A percentile compares a stretch with the other conserved stretches of the same genome.
phyloP scores from a whole-genome alignment of 768 basidiomycete genomes.

The Amanita brunnescens region DNA sequence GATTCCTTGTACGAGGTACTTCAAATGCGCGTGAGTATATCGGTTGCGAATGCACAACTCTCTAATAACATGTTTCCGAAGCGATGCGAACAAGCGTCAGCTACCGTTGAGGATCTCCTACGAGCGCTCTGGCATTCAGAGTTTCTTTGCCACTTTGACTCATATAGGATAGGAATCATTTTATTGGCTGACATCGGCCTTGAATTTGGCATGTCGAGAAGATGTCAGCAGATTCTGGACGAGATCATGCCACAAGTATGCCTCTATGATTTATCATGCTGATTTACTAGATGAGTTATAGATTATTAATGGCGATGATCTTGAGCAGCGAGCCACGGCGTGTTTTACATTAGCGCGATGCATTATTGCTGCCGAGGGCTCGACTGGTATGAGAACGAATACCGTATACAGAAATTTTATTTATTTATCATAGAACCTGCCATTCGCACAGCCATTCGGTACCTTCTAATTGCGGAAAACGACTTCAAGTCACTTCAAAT shows the following conservation, averaged over 20 bases:
- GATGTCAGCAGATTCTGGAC: conserved; percentile 55
- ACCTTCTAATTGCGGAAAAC: conserved; percentile 53
- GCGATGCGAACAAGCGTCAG: conserved; percentile 57
- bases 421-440: conserved; percentile 22
- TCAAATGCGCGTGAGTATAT: conserved; percentile 33
- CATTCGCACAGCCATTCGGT: conserved; percentile 50
- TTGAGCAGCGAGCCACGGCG: conserved; percentile 70
- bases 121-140: conserved; percentile 74
- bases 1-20: conserved; percentile 38
- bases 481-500: conserved; percentile 58
- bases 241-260: conserved; percentile 77
- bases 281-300: conserved; percentile 17
- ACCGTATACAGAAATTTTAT: background rate
- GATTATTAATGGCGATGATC: conserved; percentile 63
- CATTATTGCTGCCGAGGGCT: conserved; percentile 50
- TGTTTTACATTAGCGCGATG: conserved; percentile 71
- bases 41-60: conserved; percentile 1
- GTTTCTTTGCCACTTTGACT: conserved; percentile 57
- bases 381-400: conserved; percentile 28
- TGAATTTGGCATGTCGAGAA: conserved; percentile 68
- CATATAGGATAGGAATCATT: conserved; percentile 62
- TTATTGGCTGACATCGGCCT: conserved; percentile 72
- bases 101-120: conserved; percentile 57
- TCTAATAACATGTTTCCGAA: conserved; percentile 18
- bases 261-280: background rate